Base-by-base conservation (phyloP, 371 early-diverging fungal genomes). In the Lichtheimia hyalospora region DNA sequence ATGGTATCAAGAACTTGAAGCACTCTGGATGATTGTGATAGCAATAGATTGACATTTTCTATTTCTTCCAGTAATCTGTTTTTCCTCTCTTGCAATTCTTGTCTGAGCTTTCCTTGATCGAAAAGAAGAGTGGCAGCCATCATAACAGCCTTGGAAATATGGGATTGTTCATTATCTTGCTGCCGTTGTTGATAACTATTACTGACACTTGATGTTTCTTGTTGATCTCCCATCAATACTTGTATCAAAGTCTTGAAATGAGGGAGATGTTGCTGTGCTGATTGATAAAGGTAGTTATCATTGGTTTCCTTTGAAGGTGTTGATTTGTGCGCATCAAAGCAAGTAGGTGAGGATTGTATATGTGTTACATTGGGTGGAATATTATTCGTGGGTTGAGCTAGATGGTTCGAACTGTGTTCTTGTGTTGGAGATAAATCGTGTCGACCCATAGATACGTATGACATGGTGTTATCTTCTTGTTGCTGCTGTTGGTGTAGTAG, bases 1-100 rank as follows among this genome's bases (percentile, higher is more conserved):
- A 74, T 64, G 16, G 69, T 61, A 20, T 77, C 78, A 7, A 77
- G 58, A 2, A 63, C 67, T 13, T 70, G 65, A 3, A 77, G 57
- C 10, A 77, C 60, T n/a, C 64, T 69, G 13, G 57, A 67, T 21
- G 78, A 66, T 27, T 77, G 73, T 13, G 67, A 67, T 15, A 77
- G 46, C 13, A 77, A 48, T 0, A 40, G 14, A 3, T 67, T 72
- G 52, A 77, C 67, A 14, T 69, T 70, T 3, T 69, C 63, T 14
- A 74, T 63, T 55, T 77, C 74, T 51, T 65, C 57, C 54, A 70
- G 62, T 13, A 77, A 57, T 23, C 68, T 54, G 3, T 74, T 68
- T 51, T 66, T 61, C 43, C 69, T 59, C 16, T 46, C n/a, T 49
- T 72, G 67, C 41, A 77, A 44, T 7, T 40, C 58, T 12, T 70